Base-by-base conservation (phyloP, 345 rosid species). In the Gynandropsis gynandra region DNA sequence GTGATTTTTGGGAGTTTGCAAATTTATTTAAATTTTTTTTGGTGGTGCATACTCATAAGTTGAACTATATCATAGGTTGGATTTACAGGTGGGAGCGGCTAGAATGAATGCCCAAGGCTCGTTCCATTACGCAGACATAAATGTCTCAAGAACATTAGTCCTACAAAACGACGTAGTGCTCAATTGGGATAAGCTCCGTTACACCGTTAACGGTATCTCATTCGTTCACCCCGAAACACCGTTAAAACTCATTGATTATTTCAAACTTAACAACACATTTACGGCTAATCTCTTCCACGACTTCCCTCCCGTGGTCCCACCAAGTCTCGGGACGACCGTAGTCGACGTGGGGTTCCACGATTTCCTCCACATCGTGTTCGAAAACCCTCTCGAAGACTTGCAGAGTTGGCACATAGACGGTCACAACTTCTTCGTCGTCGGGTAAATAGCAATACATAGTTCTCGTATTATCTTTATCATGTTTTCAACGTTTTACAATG, bases 361-460 rank as follows among this genome's bases (percentile, higher is more conserved):
- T 17, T 79, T 80, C 68, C 51, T 67, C 10, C 80, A 82, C 62
- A 53, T 82, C 1, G 81, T 82, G 18, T 50, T 82, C 41, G 44
- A 63, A 7, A 82, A 74, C 21, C 61, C 62, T 10, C 36, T 67
- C 21, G 16, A 51, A 15, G 55, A 41, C 2, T 58, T 76, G 8
- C 71, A 82, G 34, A 38, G 76, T n/a, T 79, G 85, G 81, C 90
- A 77, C 59, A 49, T 82, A 35, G 86, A 82, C 17, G 86, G 90
- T 21, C 72, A 71, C 48, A 69, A 72, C 7, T 75, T 82, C 72
- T 75, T 44, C 47, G 73, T 71, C 0, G 85, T 75, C 16, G 83
- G 82, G 82, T 72, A 61, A 65, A 11, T 7, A 13, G 11, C 35
- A 31, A 33, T 36, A 1, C 1, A 2, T n/a, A 31, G 16, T 29